Evolutionary conservation across 352 stramenopile genomes (phyloP).

Genomic region (Globisporangium nunn): DNA sequence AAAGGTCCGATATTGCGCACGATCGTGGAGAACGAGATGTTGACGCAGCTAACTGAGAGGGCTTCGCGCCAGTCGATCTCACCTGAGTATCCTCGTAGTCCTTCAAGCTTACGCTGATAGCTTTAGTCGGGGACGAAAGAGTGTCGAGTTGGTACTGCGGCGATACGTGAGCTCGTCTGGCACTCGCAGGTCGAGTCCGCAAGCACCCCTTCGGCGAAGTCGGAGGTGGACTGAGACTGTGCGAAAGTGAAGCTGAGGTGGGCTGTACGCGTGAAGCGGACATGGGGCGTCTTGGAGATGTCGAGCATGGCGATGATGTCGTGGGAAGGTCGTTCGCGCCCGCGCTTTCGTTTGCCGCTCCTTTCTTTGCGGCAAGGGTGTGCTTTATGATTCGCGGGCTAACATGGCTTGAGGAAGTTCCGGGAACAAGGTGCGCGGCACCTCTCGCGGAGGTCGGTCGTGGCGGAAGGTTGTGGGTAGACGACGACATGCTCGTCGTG

Average conservation of each 20-base stretch:
- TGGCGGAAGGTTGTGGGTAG: background rate
- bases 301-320: background rate
- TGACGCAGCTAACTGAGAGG: background rate
- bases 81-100: background rate
- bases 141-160: constrained; percentile 1
- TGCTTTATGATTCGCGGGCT: constrained; percentile 31
- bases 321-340: background rate
- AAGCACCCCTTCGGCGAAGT: background rate
- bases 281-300: constrained; percentile 24
- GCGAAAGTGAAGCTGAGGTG: constrained; percentile 12
- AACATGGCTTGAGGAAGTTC: background rate
- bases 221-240: background rate
- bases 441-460: background rate
- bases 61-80: no score
- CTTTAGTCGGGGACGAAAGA: background rate
- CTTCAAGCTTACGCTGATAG: background rate
- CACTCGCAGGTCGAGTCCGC: constrained; percentile 7
- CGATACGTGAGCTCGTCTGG: constrained; percentile 3
- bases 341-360: background rate
- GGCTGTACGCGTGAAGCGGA: constrained; percentile 26
- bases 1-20: constrained; percentile 4
- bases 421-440: no score
- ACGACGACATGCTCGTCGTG: background rate
- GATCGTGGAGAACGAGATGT: background rate
- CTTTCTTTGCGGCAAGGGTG: constrained; percentile 1